A percentile compares a stretch with the other conserved stretches of the same genome.
phyloP scores from a whole-genome alignment of 140 eudicot species.

The Oenanthe javanica region DNA sequence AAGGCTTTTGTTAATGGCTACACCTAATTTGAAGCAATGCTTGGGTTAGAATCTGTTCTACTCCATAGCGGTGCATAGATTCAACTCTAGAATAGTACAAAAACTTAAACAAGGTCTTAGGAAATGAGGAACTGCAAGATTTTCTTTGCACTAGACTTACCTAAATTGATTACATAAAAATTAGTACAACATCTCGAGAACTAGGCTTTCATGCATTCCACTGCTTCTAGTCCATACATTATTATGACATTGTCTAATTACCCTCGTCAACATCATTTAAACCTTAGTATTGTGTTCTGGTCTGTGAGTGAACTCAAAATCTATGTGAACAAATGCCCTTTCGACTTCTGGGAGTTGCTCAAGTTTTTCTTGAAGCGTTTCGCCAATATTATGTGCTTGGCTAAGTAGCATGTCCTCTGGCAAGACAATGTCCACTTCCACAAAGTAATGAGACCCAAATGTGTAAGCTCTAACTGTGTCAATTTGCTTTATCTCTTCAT shows the following conservation, averaged over 20 bases:
- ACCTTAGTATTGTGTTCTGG: conserved; percentile 9
- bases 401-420: conserved; percentile 7
- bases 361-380: conserved; percentile 8
- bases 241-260: background rate
- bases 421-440: conserved; percentile 2
- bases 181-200: background rate
- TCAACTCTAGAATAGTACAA: background rate
- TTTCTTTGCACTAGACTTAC: background rate
- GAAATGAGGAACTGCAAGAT: background rate
- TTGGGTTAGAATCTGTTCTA: too few relatives aligned
- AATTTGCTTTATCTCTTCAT: conserved; percentile 25
- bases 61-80: background rate
- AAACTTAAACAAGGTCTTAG: background rate
- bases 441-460: conserved; percentile 1
- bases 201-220: background rate
- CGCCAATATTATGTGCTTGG: conserved; percentile 12
- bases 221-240: background rate
- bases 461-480: conserved; percentile 18
- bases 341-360: conserved; percentile 11
- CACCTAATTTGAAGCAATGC: too few relatives aligned
- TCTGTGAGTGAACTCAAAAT: background rate
- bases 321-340: conserved; percentile 10
- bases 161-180: background rate
- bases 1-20: too few relatives aligned
- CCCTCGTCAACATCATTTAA: background rate